Conservation (phyloP, 2,329 filamentous ascomycete species). For the Ophiostoma himal-ulmi region DNA sequence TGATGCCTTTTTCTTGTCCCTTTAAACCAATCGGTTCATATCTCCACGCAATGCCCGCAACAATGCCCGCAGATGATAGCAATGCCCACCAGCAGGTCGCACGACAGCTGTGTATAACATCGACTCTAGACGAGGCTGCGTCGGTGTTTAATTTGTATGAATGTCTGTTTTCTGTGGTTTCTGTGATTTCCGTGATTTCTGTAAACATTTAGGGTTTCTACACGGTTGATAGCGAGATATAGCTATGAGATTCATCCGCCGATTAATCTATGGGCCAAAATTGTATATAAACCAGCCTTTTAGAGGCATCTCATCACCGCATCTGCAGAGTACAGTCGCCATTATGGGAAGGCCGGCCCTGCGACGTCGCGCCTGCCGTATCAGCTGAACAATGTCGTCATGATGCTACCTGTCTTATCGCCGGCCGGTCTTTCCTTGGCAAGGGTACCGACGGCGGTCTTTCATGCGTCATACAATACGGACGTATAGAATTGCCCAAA, state of each 20-base stretch:
- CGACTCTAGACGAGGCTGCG: slow-evolving; percentile 1
- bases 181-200: neutral
- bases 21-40: neutral
- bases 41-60: slow-evolving; percentile 4
- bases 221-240: neutral
- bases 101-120: neutral
- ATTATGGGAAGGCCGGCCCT: neutral
- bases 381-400: slow-evolving; percentile 13
- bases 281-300: neutral
- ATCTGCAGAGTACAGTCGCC: neutral
- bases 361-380: slow-evolving; percentile 1
- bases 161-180: neutral
- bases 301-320: no score
- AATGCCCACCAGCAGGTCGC: slow-evolving; percentile 5
- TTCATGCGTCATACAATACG: slow-evolving; percentile 14
- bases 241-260: no score
- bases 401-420: slow-evolving; percentile 8
- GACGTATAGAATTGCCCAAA: neutral
- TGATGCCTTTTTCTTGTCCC: neutral
- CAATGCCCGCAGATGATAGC: neutral
- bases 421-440: slow-evolving; percentile 14
- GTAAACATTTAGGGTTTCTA: neutral
- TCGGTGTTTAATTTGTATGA: neutral
- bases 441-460: slow-evolving; percentile 2
- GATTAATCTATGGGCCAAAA: neutral